Conservation (phyloP, 768 basidiomycete species). For the Calocybe gangraenosa region DNA sequence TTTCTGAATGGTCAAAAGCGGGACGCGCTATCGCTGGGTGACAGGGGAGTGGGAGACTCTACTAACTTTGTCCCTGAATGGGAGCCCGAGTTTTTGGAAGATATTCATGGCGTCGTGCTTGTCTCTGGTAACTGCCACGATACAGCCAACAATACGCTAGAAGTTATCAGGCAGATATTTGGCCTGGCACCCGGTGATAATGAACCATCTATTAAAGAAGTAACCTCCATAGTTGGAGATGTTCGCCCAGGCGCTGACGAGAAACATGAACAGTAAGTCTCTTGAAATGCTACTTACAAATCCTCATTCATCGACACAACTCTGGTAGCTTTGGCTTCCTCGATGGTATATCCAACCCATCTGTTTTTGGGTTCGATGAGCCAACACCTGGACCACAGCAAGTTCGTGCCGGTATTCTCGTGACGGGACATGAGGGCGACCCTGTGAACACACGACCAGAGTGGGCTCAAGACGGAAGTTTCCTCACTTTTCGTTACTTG, state of each 20-base stretch:
- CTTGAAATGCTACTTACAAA: too few relatives aligned
- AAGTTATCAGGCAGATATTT: conserved; percentile 31
- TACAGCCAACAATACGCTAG: conserved; percentile 32
- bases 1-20: conserved; percentile 39
- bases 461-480: conserved; percentile 50
- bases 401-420: conserved; percentile 37
- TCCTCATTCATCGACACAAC: background rate
- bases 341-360: conserved; percentile 52
- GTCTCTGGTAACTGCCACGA: conserved; percentile 41
- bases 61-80: conserved; percentile 37
- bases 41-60: conserved; percentile 24
- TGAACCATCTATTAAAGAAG: conserved; percentile 32
- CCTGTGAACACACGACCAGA: conserved; percentile 23
- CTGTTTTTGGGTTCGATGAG: conserved; percentile 34
- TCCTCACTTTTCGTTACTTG: conserved; percentile 48
- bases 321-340: conserved; percentile 42
- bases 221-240: conserved; percentile 33
- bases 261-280: conserved; percentile 44
- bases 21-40: conserved; percentile 35
- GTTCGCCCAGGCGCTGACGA: conserved; percentile 38
- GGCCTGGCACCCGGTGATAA: conserved; percentile 18
- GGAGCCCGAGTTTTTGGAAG: conserved; percentile 40
- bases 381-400: conserved; percentile 32
- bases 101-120: conserved; percentile 48
- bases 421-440: conserved; percentile 43